Evolutionary conservation across 805 yeast species (phyloP), one percentile per base, ranked within the genome.

Genomic region (Schwanniomyces vanrijiae): DNA sequence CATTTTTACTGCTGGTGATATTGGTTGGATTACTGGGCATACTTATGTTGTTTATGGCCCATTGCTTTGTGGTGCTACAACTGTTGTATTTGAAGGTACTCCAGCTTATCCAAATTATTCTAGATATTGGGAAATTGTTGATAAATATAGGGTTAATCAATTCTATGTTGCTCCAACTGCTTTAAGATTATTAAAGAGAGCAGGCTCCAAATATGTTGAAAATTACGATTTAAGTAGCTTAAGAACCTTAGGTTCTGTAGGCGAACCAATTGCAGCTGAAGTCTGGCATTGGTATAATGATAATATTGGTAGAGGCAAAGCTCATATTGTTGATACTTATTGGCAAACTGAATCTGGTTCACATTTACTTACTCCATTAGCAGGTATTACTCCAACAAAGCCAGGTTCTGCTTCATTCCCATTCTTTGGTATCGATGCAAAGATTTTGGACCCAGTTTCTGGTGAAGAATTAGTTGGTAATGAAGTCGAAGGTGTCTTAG

Each of bases 341-440:
- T 94, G 99, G 99, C 97, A 91, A 76, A 94, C 98, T 33, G 99
- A 94, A 75, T 86, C 96, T 11, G 99, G 99, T 46, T 87, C 97
- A 29, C 97, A 92, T 65, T 78, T 94, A 67, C 86, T 94, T 67
- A 86, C 97, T 39, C 96, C 98, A 52, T 70, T 94, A 59, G 96
- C 98, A 14, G 98, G 99, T 66, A 86, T 87, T 34, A 83, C 92
- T 37, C 95, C 96, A 59, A 88, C 94, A 53, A 94, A 94, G 71
- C 98, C 99, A 20, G 99, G 99, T 56, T 86, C 96, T 43, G 98
- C 98, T 24, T 86, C 97, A 26, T 79, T 89, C 54, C 99, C 99
- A 55, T 91, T 92, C 80, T 94, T 94, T 65, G 99, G 99, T 65
- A 81, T 94, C 55, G 88, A 86, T 53, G 89, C 97, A 14, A 87